Base-by-base conservation (phyloP, 805 yeast genomes). In the Wickerhamiella occidentalis region DNA sequence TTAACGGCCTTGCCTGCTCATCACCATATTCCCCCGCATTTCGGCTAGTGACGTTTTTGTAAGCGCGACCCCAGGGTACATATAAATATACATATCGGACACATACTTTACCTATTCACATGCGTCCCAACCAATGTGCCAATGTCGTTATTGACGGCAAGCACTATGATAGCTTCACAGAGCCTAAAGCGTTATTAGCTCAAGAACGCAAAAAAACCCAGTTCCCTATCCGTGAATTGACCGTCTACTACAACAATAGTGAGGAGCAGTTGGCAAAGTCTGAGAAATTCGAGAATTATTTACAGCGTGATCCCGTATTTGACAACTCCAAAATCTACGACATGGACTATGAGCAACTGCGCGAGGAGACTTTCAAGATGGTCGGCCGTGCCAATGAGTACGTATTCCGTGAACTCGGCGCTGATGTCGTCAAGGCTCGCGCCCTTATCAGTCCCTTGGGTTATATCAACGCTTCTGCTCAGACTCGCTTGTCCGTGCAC, bases 401-500 rank as follows among this genome's bases (percentile, higher is more conserved):
- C 49, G 47, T 49, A 17, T 50, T 50, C 26, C 29, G 40, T 5
- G 61, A 58, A 46, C 54, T 51, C 6, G 54, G 53, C 13, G 40
- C 52, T 17, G 48, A 49, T 21, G n/a, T 46, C 4, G 30, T 41
- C 22, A 22, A 19, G 18, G 49, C 50, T 7, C 50, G 54, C n/a
- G 19, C 38, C 19, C 35, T 45, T 38, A 22, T 52, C 40, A 44
- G 50, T 21, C 50, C 51, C 11, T 35, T 54, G 21, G 52, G 52
- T 11, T 40, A 54, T 29, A 36, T 51, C 55, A 94, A 84, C 63
- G 90, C 94, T 2, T 80, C 79, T 56, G 68, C 79, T 43, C 77
- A 77, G 44, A 82, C 90, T 19, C 73, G 94, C 58, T 64, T 84
- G 44, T 87, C 88, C 26, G 82, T 85, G 51, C 87, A 85, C 68